These are phyloP conservation scores for Colletotrichum lindemuthianum DNA, from an alignment of 2,329 filamentous ascomycete species.

Conservation along the genomic window DNA sequence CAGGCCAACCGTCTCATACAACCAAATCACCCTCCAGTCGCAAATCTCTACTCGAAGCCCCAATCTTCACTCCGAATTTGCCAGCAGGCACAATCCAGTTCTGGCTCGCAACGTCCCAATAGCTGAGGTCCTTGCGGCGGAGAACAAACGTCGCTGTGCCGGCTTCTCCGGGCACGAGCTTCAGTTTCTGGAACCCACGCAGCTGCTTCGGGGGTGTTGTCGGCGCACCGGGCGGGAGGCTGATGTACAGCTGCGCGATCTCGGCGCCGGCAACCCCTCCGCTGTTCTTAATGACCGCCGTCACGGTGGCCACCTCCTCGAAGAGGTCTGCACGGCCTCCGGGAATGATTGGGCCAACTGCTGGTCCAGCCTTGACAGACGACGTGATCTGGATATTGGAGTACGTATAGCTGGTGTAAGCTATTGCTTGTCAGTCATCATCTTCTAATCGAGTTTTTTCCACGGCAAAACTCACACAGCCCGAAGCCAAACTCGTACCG, in stretches of 20 bases:
- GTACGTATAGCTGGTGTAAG: conserved; percentile 76
- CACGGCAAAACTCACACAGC: conserved; percentile 53
- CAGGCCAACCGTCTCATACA: conserved; percentile 4
- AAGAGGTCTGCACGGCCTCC: conserved; percentile 59
- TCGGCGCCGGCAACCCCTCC: conserved; percentile 71
- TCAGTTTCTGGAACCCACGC: conserved; percentile 73
- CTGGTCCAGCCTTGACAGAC: conserved; percentile 50
- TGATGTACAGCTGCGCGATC: conserved; percentile 70
- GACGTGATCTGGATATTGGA: conserved; percentile 57
- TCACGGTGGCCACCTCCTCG: conserved; percentile 59
- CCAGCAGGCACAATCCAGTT: conserved; percentile 67
- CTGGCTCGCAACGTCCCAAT: conserved; percentile 69
- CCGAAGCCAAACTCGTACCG: conserved; percentile 74
- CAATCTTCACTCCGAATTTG: conserved; percentile 53
- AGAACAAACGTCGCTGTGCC: conserved; percentile 62
- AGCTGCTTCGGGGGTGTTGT: conserved; percentile 65
- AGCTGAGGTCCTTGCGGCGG: conserved; percentile 71
- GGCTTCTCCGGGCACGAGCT: conserved; percentile 59
- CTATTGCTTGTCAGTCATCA: conserved; percentile 44
- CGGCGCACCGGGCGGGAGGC: conserved; percentile 51
- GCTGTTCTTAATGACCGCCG: conserved; percentile 71
- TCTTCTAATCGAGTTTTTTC: neutral
- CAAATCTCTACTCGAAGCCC: conserved; percentile 58
- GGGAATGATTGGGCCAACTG: conserved; percentile 50
- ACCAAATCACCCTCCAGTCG: conserved; percentile 45